These are phyloP conservation scores for Pterocarpus macrocarpus DNA, from an alignment of 306 rosid species.

Conservation along the genomic window DNA sequence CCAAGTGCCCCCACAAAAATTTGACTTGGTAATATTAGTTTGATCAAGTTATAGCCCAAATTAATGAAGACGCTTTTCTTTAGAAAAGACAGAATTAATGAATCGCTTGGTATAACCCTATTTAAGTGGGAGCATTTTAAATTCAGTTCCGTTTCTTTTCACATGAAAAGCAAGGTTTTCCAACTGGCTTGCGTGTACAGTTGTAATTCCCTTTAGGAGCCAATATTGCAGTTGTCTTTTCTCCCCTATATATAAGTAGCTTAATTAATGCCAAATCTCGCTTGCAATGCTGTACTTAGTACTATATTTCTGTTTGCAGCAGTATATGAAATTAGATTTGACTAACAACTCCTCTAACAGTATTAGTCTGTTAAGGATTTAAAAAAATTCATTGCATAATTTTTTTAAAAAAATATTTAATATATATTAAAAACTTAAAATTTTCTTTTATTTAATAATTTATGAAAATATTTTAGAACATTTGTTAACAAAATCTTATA, in stretches of 20 bases:
- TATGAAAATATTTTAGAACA: too few relatives aligned
- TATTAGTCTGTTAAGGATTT: too few relatives aligned
- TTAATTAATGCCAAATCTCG: constrained; percentile 4
- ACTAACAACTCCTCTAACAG: too few relatives aligned
- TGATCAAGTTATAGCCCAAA: constrained; percentile 16
- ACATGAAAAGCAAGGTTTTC: neutral
- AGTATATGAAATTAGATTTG: too few relatives aligned
- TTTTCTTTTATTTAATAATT: too few relatives aligned
- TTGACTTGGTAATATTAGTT: constrained; percentile 48
- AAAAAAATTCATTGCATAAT: too few relatives aligned
- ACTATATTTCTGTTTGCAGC: too few relatives aligned
- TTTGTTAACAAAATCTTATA: neutral
- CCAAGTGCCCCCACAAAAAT: constrained; percentile 43
- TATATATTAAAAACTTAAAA: too few relatives aligned
- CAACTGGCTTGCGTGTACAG: constrained; percentile 21
- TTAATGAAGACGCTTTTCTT: constrained; percentile 35
- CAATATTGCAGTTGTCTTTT: too few relatives aligned
- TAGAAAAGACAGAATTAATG: constrained; percentile 41
- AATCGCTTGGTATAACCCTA: constrained; percentile 3
- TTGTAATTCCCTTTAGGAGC: too few relatives aligned
- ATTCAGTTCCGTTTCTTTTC: neutral
- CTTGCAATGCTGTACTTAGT: neutral
- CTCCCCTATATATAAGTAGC: neutral
- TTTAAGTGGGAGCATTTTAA: neutral
- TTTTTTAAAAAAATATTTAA: too few relatives aligned